Conservation (phyloP, 495 filamentous ascomycete genomes). For the Xeromyces bisporus region DNA sequence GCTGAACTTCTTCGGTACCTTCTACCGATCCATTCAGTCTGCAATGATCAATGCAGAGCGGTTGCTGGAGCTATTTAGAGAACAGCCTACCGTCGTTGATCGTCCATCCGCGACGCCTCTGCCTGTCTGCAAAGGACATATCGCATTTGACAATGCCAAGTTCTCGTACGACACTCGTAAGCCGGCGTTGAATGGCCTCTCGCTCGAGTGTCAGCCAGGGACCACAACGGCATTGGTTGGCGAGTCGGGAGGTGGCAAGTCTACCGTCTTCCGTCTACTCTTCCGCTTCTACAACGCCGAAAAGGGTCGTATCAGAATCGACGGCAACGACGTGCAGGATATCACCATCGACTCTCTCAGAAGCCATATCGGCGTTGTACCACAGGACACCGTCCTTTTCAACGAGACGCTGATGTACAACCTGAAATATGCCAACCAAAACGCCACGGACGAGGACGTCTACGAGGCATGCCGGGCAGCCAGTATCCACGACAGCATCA, state of each 20-base stretch:
- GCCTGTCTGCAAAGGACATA: conserved; percentile 52
- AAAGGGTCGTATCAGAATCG: conserved; percentile 63
- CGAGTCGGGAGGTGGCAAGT: conserved; percentile 92
- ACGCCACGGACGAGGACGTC: conserved; percentile 72
- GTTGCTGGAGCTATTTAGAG: conserved; percentile 87
- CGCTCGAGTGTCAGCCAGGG: conserved; percentile 68
- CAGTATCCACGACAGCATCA: conserved; percentile 89
- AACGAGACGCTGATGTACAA: conserved; percentile 98
- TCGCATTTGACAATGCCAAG: conserved; percentile 70
- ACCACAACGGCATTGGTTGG: conserved; percentile 93
- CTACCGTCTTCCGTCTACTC: conserved; percentile 87
- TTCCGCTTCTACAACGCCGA: conserved; percentile 86
- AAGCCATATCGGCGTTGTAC: conserved; percentile 81
- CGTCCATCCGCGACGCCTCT: conserved; percentile 37
- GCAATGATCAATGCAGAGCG: conserved; percentile 95
- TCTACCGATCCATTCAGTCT: conserved; percentile 90
- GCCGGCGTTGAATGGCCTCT: conserved; percentile 65
- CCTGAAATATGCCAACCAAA: conserved; percentile 78
- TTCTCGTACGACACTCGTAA: conserved; percentile 84
- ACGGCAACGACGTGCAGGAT: conserved; percentile 67
- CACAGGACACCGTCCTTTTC: conserved; percentile 91
- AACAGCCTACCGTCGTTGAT: conserved; percentile 80
- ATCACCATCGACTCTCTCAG: conserved; percentile 89
- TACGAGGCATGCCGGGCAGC: conserved; percentile 80
- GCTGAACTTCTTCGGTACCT: conserved; percentile 94